These are phyloP conservation scores for Huntiella decipiens DNA, from an alignment of 2,329 filamentous ascomycete genomes.

Conservation along the genomic window DNA sequence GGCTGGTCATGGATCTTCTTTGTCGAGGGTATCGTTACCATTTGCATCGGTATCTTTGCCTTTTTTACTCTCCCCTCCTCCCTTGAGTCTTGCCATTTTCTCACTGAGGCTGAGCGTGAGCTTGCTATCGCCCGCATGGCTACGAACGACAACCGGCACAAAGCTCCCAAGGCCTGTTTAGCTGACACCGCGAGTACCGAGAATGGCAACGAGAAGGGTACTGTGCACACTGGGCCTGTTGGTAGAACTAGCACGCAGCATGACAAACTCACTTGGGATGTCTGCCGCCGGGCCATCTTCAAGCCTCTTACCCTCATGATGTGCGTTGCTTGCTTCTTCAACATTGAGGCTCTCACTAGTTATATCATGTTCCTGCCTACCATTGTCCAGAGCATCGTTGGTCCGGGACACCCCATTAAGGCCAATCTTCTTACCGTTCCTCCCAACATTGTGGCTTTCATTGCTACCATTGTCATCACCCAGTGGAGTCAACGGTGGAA, in stretches of 20 bases:
- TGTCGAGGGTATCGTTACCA: slow-evolving; percentile 21
- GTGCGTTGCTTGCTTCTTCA: slow-evolving; percentile 14
- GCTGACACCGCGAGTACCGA: background rate
- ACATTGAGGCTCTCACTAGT: slow-evolving; percentile 13
- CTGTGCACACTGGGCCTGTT: background rate
- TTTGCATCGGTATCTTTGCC: slow-evolving; percentile 18
- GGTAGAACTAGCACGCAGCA: background rate
- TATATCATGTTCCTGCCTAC: slow-evolving; percentile 15
- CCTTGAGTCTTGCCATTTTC: slow-evolving; percentile 21
- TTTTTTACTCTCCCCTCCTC: slow-evolving; percentile 22
- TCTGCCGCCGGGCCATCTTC: slow-evolving; percentile 12
- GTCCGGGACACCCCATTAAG: slow-evolving; percentile 9
- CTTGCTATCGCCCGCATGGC: slow-evolving; percentile 17
- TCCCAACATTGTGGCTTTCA: slow-evolving; percentile 14
- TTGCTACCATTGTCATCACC: slow-evolving; percentile 14
- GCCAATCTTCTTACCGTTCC: slow-evolving; percentile 15
- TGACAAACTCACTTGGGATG: slow-evolving; percentile 7
- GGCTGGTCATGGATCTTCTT: slow-evolving; percentile 29
- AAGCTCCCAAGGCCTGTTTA: background rate
- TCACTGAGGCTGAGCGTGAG: slow-evolving; percentile 22
- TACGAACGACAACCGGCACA: slow-evolving; percentile 6
- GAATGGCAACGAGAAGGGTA: background rate
- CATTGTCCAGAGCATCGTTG: slow-evolving; percentile 13
- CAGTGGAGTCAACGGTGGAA: slow-evolving; percentile 13
- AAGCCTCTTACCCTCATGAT: slow-evolving; percentile 14